Evolutionary conservation across 495 filamentous ascomycete genomes (phyloP).

Genomic region (Aspergillus homomorphus): DNA sequence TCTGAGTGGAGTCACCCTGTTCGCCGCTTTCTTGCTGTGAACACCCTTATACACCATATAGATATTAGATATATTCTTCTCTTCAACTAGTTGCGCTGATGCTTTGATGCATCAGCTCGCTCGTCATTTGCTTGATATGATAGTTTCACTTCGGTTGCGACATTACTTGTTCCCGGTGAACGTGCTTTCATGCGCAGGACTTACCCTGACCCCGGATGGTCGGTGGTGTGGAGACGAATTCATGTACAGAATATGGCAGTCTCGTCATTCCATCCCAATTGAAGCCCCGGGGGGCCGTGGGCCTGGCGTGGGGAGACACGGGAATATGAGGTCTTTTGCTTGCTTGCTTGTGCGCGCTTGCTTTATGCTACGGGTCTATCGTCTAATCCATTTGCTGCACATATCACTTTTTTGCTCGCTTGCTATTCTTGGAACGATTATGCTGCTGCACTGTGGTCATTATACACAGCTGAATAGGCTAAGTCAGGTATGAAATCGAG

Average conservation of each 20-base stretch:
- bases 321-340: neutral
- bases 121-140: neutral
- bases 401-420: neutral
- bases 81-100: too few species aligned
- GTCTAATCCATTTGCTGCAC: neutral
- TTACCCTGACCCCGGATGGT: neutral
- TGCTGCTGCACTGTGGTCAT: neutral
- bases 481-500: too few species aligned
- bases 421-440: too few species aligned
- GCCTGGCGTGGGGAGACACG: neutral
- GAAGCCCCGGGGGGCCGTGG: neutral
- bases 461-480: too few species aligned
- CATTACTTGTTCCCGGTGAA: neutral
- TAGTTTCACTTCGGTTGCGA: neutral
- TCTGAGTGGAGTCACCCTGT: slow-evolving; percentile 13
- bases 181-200: neutral
- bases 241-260: neutral
- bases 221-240: neutral
- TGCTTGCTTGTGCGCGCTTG: neutral
- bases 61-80: neutral
- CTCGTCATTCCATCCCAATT: neutral
- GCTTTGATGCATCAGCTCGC: neutral
- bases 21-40: slow-evolving; percentile 20
- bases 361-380: neutral
- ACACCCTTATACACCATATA: neutral